Conservation (phyloP, 345 rosid species). For the Sisymbrium altissimum region DNA sequence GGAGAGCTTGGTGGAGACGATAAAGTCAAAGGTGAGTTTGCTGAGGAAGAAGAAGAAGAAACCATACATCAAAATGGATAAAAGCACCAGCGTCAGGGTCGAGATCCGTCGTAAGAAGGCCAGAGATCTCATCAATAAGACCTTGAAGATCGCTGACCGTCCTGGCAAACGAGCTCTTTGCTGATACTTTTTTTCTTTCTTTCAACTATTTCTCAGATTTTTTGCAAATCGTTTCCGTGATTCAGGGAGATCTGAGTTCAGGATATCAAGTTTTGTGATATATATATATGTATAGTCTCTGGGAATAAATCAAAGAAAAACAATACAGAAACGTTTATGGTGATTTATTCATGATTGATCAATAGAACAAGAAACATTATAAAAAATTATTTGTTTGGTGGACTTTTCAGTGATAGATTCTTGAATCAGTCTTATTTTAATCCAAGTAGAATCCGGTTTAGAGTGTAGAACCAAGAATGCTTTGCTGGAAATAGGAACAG, state of each 20-base stretch:
- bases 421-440: not conserved
- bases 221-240: not conserved
- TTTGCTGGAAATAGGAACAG: not conserved
- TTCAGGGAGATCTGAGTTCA: not conserved
- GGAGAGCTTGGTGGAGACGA: slow-evolving; percentile 72
- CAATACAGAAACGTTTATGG: not conserved
- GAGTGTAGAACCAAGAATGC: not conserved
- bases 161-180: slow-evolving; percentile 60
- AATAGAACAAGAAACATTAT: not conserved
- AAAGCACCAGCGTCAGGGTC: slow-evolving; percentile 87
- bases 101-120: slow-evolving; percentile 96
- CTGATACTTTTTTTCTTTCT: not conserved
- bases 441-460: not conserved
- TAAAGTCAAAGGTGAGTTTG: slow-evolving; percentile 78
- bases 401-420: slow-evolving; percentile 3
- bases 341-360: not conserved
- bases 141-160: slow-evolving; percentile 70
- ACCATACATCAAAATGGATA: slow-evolving; percentile 83
- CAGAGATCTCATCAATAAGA: slow-evolving; percentile 67
- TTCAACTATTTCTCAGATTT: not conserved
- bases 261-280: slow-evolving; percentile 7
- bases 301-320: not conserved
- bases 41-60: slow-evolving; percentile 55
- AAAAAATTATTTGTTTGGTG: not conserved
- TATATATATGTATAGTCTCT: slow-evolving; percentile 18